A percentile compares a stretch with the other conserved stretches of the same genome.
Evolutionary conservation across 106 monocot genomes (phyloP).

Genomic region (Dactylorhiza incarnata): DNA sequence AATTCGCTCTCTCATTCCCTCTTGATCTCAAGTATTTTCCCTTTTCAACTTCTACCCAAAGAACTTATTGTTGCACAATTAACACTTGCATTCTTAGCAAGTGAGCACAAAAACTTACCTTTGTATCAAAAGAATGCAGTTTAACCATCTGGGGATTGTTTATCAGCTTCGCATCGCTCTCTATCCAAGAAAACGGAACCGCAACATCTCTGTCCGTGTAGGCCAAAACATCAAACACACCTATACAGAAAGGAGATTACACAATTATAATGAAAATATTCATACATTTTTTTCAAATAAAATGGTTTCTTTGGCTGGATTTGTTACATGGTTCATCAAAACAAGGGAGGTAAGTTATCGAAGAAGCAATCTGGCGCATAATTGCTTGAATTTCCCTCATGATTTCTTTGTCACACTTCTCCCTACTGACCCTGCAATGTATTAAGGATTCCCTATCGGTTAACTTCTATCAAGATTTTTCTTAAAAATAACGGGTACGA

Average conservation of each 20-base stretch:
- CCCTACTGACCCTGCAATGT: conserved; percentile 47
- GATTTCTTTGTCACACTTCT: conserved; percentile 95
- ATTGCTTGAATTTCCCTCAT: conserved; percentile 99
- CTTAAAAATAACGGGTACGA: background rate
- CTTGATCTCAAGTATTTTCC: too few species aligned
- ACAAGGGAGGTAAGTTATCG: conserved; percentile 93
- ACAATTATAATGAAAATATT: background rate
- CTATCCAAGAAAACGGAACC: conserved; percentile 80
- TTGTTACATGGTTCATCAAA: conserved; percentile 82
- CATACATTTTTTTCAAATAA: background rate
- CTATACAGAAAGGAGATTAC: conserved; percentile 20
- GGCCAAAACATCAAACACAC: conserved; percentile 87
- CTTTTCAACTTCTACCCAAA: too few species aligned
- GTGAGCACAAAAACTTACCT: conserved; percentile 28
- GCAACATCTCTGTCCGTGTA: conserved; percentile 84
- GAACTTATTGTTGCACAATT: background rate
- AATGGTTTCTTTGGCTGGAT: background rate
- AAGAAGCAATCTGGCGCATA: conserved; percentile 95
- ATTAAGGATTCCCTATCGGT: background rate
- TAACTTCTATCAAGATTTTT: background rate
- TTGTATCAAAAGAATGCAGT: conserved; percentile 92
- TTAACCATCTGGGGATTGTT: conserved; percentile 96
- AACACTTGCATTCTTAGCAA: background rate
- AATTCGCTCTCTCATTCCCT: too few species aligned
- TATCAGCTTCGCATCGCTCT: conserved; percentile 94